Conservation (phyloP, 768 basidiomycete genomes). For the Tylopilus felleus region DNA sequence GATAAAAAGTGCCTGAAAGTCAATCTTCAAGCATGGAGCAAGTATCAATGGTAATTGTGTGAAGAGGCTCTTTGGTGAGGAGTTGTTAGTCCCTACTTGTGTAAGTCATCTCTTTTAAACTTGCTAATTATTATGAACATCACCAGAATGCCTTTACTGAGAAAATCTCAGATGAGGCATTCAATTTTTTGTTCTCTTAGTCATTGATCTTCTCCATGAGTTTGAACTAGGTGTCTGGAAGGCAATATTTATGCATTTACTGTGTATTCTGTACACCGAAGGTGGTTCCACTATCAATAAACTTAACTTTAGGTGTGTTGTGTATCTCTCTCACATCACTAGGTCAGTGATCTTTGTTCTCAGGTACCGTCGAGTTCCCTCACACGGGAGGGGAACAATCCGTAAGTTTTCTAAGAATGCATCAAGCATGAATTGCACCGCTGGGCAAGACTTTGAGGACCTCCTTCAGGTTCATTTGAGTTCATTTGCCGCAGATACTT, state of each 20-base stretch:
- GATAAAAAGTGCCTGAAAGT: not conserved
- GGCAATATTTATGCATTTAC: constrained; percentile 18
- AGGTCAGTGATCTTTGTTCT: not conserved
- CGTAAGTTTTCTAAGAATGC: constrained; percentile 19
- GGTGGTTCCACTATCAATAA: not conserved
- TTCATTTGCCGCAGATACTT: rapidly evolving
- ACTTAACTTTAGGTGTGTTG: not conserved
- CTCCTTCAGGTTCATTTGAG: constrained; percentile 9
- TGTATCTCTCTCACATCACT: not conserved
- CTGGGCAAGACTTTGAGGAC: constrained; percentile 40
- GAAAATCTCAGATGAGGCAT: not conserved
- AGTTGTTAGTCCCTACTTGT: not conserved
- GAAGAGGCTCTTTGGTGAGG: not conserved
- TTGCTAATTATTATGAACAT: too few relatives aligned
- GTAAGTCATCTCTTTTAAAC: not conserved
- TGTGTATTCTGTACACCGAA: not conserved
- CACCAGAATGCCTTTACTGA: not conserved
- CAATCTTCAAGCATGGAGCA: constrained; percentile 6
- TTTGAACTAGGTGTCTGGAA: constrained; percentile 28
- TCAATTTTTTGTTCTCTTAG: not conserved
- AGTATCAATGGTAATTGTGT: constrained; percentile 1
- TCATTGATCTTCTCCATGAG: constrained; percentile 15
- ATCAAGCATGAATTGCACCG: constrained; percentile 33
- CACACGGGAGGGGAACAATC: not conserved
- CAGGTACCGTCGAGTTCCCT: not conserved